Conservation (phyloP, 208 protist species). For the Leishmania turanica region DNA sequence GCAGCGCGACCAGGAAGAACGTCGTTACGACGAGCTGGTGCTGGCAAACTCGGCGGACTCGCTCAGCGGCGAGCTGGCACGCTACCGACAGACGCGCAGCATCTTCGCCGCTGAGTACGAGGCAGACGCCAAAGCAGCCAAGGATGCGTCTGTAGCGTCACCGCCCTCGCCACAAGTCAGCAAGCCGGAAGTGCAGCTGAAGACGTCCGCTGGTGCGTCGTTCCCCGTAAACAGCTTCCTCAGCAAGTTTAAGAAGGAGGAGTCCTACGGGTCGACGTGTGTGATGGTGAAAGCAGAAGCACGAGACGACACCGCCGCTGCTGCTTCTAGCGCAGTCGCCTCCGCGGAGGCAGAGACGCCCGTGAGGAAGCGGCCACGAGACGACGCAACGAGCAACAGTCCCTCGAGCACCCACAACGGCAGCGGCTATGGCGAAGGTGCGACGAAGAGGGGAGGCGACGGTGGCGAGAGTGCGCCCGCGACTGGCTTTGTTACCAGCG, state of each 20-base stretch:
- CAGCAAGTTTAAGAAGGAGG: constrained; percentile 41
- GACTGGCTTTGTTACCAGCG: constrained; percentile 63
- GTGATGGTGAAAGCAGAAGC: background rate
- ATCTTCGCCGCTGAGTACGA: constrained; percentile 73
- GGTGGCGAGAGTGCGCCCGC: background rate
- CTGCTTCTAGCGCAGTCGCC: background rate
- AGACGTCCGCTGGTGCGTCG: background rate
- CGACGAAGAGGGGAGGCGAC: background rate
- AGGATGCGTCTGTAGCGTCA: constrained; percentile 2
- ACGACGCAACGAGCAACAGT: background rate
- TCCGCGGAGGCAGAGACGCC: background rate
- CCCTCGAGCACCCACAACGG: background rate
- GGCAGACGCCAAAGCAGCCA: constrained; percentile 9
- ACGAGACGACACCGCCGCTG: background rate
- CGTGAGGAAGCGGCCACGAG: constrained; percentile 10
- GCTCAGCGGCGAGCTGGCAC: constrained; percentile 37
- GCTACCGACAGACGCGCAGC: constrained; percentile 55
- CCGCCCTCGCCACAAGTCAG: background rate
- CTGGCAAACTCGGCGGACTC: constrained; percentile 31
- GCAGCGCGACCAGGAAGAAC: constrained; percentile 70
- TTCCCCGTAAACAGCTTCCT: constrained; percentile 19
- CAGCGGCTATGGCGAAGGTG: background rate
- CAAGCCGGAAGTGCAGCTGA: background rate
- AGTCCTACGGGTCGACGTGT: no score
- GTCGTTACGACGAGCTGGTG: constrained; percentile 78